Evolutionary conservation across 73 alveolate genomes (phyloP).

Genomic region (Paramecium pentaurelia): DNA sequence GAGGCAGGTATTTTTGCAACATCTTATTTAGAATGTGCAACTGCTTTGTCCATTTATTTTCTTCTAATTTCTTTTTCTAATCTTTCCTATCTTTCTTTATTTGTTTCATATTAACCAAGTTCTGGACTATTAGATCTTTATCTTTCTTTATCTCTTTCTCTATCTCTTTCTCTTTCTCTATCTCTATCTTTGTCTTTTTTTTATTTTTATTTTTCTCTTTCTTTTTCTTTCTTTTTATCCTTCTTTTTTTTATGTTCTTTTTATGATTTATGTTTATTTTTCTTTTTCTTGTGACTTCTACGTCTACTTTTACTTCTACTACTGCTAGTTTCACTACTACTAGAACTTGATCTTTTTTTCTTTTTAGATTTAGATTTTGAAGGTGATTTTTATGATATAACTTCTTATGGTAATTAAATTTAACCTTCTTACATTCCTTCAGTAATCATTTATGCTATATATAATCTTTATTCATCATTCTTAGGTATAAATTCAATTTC

Average conservation of each 20-base stretch:
- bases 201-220: not conserved
- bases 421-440: conserved; percentile 20
- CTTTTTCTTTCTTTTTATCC: conserved; percentile 31
- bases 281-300: conserved; percentile 31
- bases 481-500: conserved; percentile 48
- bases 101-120: conserved; percentile 19
- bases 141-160: not conserved
- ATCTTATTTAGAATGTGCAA: conserved; percentile 51
- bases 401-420: not conserved
- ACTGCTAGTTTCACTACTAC: not conserved
- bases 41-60: conserved; percentile 51
- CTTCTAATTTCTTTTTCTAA: conserved; percentile 49
- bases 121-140: not conserved
- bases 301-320: not conserved
- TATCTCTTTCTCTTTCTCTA: not conserved
- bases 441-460: conserved; percentile 17
- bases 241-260: not conserved
- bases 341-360: not conserved
- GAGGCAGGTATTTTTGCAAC: conserved; percentile 58
- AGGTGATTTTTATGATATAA: not conserved
- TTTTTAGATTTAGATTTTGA: conserved; percentile 5
- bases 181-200: not conserved
- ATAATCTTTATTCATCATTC: not conserved
- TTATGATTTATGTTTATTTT: conserved; percentile 35
- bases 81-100: conserved; percentile 54